Evolutionary conservation across 2,329 filamentous ascomycete genomes (phyloP).

Genomic region (Penicillium hesseltinei): DNA sequence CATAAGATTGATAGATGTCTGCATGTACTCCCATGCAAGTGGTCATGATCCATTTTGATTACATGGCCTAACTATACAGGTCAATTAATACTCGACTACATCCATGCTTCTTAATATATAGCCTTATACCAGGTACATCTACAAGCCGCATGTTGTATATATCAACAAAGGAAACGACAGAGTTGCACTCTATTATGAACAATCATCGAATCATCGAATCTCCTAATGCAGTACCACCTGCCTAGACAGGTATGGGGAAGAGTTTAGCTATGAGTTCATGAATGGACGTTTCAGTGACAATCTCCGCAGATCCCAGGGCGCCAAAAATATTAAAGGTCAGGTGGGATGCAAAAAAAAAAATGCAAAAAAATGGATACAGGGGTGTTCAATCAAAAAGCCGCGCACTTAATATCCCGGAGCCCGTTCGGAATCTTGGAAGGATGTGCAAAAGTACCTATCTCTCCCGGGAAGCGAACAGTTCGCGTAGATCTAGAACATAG

Average conservation of each 20-base stretch:
- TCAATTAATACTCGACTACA: not conserved
- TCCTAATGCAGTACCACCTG: constrained; percentile 2
- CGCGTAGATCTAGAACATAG: constrained; percentile 5
- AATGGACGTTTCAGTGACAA: not conserved
- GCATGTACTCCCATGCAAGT: not conserved
- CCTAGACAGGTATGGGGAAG: not conserved
- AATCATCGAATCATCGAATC: not conserved
- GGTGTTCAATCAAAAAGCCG: not conserved
- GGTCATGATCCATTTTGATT: not conserved
- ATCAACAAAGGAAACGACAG: not conserved
- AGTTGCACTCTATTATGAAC: not conserved
- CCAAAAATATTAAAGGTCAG: not conserved
- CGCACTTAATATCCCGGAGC: not conserved
- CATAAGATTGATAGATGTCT: not conserved
- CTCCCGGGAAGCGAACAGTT: not conserved
- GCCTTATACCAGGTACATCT: not conserved
- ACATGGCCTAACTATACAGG: not conserved
- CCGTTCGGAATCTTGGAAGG: not conserved
- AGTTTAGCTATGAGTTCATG: not conserved
- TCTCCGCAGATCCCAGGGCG: not conserved
- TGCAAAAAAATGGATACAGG: not conserved
- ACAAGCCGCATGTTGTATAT: not conserved
- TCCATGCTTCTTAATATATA: not conserved
- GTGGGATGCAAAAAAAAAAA: constrained; percentile 6
- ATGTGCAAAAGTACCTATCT: constrained; percentile 8